Conservation (phyloP, 1,139 yeast species). For the Yamadazyma dushanensis region DNA sequence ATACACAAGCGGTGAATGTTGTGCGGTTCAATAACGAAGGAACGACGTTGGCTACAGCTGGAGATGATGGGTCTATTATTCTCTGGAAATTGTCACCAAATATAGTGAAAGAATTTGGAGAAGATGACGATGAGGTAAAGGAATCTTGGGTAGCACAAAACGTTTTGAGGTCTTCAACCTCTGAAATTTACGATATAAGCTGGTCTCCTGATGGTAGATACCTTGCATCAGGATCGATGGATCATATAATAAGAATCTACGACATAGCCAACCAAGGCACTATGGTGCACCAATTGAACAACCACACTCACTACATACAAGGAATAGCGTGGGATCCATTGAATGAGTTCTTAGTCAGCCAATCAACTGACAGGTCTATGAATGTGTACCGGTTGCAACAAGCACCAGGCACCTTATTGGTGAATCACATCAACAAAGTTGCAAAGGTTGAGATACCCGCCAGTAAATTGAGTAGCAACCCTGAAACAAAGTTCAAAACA, state of each 20-base stretch:
- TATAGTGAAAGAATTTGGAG: constrained; percentile 57
- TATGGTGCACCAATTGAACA: constrained; percentile 61
- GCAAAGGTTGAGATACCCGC: constrained; percentile 15
- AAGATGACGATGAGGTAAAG: constrained; percentile 52
- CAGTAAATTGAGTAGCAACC: constrained; percentile 5
- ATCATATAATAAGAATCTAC: constrained; percentile 73
- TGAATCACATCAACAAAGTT: constrained; percentile 11
- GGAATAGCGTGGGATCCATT: constrained; percentile 96
- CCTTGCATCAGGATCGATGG: constrained; percentile 90
- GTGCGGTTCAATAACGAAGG: constrained; percentile 79
- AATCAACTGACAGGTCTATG: constrained; percentile 85
- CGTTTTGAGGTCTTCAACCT: constrained; percentile 57
- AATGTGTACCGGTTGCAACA: constrained; percentile 17
- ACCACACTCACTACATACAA: constrained; percentile 88
- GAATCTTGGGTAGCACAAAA: constrained; percentile 72
- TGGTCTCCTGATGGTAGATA: constrained; percentile 87
- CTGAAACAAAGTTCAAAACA: constrained; percentile 4
- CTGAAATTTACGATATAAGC: constrained; percentile 85
- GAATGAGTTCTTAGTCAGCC: constrained; percentile 76
- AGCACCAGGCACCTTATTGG: constrained; percentile 1
- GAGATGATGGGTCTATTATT: constrained; percentile 89
- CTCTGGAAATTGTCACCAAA: constrained; percentile 69
- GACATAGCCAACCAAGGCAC: constrained; percentile 52
- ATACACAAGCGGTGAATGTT: constrained; percentile 91
- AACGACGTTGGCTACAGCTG: constrained; percentile 76